Base-by-base conservation (phyloP, 2,329 filamentous ascomycete genomes). In the Cucurbitaria berberidis region DNA sequence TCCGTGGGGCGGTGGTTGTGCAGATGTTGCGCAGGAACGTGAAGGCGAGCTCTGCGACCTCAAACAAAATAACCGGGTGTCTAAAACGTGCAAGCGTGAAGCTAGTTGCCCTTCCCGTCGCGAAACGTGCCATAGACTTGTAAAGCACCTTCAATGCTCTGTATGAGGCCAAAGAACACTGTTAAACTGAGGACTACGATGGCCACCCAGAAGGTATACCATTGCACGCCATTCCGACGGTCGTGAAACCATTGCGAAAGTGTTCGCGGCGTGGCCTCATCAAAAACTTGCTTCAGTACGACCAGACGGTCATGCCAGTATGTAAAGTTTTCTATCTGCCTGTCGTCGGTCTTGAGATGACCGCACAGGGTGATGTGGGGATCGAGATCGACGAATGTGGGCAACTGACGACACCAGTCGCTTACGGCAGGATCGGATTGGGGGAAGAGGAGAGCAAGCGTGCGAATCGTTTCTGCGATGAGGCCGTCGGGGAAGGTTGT, bases 171-270 rank as follows among this genome's bases (percentile, higher is more conserved):
- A 53, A 81, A 79, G 15, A 80, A 61, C 0, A 77, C 48, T 0
- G 78, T 80, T 4, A 79, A 51, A 1, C 66, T 30, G 0, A 79
- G 51, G 1, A 72, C 66, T 2, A 66, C 39, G 1, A 79, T 66
- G 0, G 76, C 78, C 3, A 81, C 69, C 79, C 79, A 82, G 45
- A 81, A 78, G 22, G 74, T 78, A 45, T 75, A 79, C 77, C 77
- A 80, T 42, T 80, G 77, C 0, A 74, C 71, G 1, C 72, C 69
- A 26, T 78, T 76, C 3, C 78, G 59, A 5, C 73, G 54, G 45
- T 80, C 78, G 44, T 70, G 61, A 77, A 77, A 80, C 75, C 74
- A 78, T 40, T 79, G 73, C 0, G 62, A 63, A 1, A 80, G 34
- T 0, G 68, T 76, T 51, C 32, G 66, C 74, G 16, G 57, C 63